Evolutionary conservation across 331 rosid species (phyloP).

Genomic region (Spiraea crenata): DNA sequence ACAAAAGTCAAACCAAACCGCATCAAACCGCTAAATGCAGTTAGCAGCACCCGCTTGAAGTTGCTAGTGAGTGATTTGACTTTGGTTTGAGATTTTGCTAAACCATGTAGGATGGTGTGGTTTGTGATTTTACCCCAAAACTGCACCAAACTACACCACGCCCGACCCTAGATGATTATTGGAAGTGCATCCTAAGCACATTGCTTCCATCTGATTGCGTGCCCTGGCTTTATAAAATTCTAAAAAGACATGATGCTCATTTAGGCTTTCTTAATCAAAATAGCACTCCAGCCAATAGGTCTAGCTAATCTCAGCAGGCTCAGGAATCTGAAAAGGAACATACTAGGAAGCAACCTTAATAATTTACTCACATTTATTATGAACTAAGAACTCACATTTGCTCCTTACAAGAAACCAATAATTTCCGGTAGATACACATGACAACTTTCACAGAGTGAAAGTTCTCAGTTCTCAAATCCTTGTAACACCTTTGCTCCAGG

Average conservation of each 20-base stretch:
- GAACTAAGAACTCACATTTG: constrained; percentile 65
- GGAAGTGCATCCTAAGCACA: neutral
- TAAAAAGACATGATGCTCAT: neutral
- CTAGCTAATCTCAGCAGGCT: neutral
- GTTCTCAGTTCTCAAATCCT: constrained; percentile 75
- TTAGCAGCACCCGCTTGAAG: too few species aligned
- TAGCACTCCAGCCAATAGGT: neutral
- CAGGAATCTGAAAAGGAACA: neutral
- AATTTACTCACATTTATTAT: constrained; percentile 2
- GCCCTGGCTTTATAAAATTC: neutral
- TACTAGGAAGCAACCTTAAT: neutral
- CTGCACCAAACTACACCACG: too few species aligned
- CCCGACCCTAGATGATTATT: neutral
- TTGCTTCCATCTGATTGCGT: neutral
- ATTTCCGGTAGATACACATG: constrained; percentile 71
- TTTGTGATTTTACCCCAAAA: too few species aligned
- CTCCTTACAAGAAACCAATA: constrained; percentile 68
- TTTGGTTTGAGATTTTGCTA: too few species aligned
- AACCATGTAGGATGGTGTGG: too few species aligned
- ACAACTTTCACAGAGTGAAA: constrained; percentile 71
- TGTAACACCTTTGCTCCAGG: constrained; percentile 82
- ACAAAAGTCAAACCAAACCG: too few species aligned
- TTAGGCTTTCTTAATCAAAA: neutral
- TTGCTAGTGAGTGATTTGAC: too few species aligned
- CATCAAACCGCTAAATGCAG: too few species aligned